Evolutionary conservation across 768 basidiomycete genomes (phyloP).

Genomic region (Russula earlei): DNA sequence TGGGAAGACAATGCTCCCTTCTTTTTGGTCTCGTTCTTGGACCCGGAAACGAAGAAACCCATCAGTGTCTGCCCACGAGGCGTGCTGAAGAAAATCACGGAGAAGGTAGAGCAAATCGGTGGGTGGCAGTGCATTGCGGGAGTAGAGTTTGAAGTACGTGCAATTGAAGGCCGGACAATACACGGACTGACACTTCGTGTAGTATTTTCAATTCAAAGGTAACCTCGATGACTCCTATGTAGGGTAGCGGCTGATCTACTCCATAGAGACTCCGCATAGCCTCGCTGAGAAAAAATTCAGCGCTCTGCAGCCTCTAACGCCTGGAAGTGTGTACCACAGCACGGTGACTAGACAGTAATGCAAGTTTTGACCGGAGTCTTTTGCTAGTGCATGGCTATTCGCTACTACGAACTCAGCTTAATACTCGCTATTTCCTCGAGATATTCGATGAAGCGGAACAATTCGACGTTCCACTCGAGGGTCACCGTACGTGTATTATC

Average conservation of each 20-base stretch:
- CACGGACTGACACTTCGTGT: not conserved
- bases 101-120: slow-evolving; percentile 35
- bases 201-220: slow-evolving; percentile 94
- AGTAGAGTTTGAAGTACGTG: slow-evolving; percentile 79
- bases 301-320: slow-evolving; percentile 69
- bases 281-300: slow-evolving; percentile 70
- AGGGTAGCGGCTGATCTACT: not conserved
- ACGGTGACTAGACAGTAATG: not conserved
- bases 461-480: slow-evolving; percentile 79
- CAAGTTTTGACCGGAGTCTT: not conserved
- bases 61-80: slow-evolving; percentile 82
- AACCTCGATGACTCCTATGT: not conserved
- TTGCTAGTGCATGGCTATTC: slow-evolving; percentile 92
- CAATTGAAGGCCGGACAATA: not conserved
- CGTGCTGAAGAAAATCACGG: slow-evolving; percentile 52
- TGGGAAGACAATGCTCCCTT: slow-evolving; percentile 91
- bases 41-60: slow-evolving; percentile 74
- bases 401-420: slow-evolving; percentile 80
- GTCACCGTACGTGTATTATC: slow-evolving; percentile 49
- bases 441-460: slow-evolving; percentile 65
- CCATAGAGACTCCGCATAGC: slow-evolving; percentile 68
- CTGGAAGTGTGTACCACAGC: slow-evolving; percentile 64
- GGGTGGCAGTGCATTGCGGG: slow-evolving; percentile 71
- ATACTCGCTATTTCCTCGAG: slow-evolving; percentile 82
- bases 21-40: slow-evolving; percentile 84